phyloP scores from a whole-genome alignment of 345 rosid species.

The Turnera subulata region DNA sequence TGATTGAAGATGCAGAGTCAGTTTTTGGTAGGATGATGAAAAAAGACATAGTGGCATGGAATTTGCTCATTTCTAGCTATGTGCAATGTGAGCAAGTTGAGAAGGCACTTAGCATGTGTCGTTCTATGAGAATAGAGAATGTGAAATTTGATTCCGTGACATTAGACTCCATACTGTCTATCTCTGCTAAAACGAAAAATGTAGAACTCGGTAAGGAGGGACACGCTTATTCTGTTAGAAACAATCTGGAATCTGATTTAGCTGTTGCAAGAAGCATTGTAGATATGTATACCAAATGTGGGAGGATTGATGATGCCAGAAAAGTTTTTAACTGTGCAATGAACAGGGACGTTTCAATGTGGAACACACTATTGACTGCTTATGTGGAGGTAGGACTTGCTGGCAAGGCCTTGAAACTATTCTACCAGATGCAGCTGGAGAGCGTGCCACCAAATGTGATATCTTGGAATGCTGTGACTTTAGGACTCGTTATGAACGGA shows the following conservation, averaged over 20 bases:
- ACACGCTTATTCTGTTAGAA: constrained; percentile 63
- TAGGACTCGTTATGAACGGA: constrained; percentile 52
- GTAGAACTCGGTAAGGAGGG: constrained; percentile 51
- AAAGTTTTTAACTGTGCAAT: constrained; percentile 42
- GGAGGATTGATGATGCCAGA: constrained; percentile 43
- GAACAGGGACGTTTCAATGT: constrained; percentile 44
- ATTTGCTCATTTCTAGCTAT: constrained; percentile 63
- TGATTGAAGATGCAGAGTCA: constrained; percentile 61
- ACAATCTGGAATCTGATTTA: constrained; percentile 45
- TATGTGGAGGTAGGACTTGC: constrained; percentile 55
- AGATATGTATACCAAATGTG: constrained; percentile 68
- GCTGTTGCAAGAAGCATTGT: constrained; percentile 45
- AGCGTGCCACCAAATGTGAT: constrained; percentile 52
- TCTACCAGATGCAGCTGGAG: constrained; percentile 71
- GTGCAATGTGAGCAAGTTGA: constrained; percentile 42
- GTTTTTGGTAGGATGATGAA: constrained; percentile 43
- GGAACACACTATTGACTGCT: constrained; percentile 63
- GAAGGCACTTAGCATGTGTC: constrained; percentile 50
- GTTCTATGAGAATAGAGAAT: constrained; percentile 43
- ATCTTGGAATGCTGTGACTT: constrained; percentile 63
- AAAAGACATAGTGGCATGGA: constrained; percentile 76
- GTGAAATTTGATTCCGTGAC: constrained; percentile 69
- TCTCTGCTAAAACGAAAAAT: constrained; percentile 41
- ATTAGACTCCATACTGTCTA: constrained; percentile 49
- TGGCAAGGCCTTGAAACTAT: constrained; percentile 60